Base-by-base conservation (phyloP, 2,329 filamentous ascomycete species). In the Phaeophleospora eucalypticola region DNA sequence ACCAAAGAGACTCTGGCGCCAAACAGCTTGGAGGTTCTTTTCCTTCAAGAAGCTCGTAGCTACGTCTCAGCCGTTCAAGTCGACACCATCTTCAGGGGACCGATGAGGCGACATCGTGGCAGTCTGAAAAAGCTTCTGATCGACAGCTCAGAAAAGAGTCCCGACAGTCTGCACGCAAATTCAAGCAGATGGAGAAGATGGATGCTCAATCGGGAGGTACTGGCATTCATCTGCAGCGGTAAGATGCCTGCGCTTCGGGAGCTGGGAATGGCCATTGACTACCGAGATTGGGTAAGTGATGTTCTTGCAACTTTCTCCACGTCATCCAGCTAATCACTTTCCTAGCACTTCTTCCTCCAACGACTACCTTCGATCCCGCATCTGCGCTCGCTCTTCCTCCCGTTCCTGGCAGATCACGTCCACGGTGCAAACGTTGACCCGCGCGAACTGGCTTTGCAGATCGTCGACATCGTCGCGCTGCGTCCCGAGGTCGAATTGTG, bases 21-120 rank as follows among this genome's bases (percentile, higher is more conserved):
- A 1, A 87, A 93, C 64, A 85, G 81, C 20, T 72, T 93, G n/a
- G 85, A 93, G 65, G 82, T 82, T 7, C 73, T 93, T 8, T 89
- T 89, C 62, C 67, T 93, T 40, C 86, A 90, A 65, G 85, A 90
- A 71, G 45, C 54, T 14, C 65, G 76, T 48, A 63, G 67, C 17
- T 73, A 78, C 65, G 65, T 72, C n/a, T 78, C 80, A 1, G 69
- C 70, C 6, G 83, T 90, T 1, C 75, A 78, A 2, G 77, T 90
- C 45, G 82, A 87, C 29, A 73, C 80, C 15, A 85, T 93, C 52
- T 89, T 87, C 67, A 79, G 78, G 48, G 81, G 81, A 10, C 78
- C 84, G 4, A 70, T 93, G 46, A 81, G 81, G 53, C 75, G 82
- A n/a, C 87, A 93, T 65, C 78, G 81, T 18, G 68, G 70, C 29